A percentile compares a stretch with the other conserved stretches of the same genome.
Conservation (phyloP, 176 grass and related monocot species). For the Stipa capillata region DNA sequence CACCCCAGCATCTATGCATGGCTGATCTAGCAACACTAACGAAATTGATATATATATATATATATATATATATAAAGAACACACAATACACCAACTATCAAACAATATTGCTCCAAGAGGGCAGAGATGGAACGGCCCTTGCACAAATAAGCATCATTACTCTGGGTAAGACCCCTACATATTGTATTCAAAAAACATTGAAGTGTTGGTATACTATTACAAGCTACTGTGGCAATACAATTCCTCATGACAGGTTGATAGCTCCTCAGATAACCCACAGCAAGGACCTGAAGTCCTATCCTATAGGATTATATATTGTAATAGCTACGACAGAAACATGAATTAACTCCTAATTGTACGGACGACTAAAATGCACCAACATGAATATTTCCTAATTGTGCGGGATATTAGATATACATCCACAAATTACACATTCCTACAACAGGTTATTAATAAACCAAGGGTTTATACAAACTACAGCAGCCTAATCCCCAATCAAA, state of each 20-base stretch:
- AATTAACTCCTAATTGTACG: too few species aligned
- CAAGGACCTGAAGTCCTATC: not conserved
- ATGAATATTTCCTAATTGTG: too few species aligned
- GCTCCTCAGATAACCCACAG: not conserved
- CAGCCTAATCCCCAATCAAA: not conserved
- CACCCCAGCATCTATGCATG: too few species aligned
- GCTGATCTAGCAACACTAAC: not conserved
- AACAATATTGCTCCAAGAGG: not conserved
- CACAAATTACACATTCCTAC: not conserved
- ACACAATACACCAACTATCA: not conserved
- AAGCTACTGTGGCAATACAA: not conserved
- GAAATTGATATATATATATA: not conserved
- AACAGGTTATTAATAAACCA: not conserved
- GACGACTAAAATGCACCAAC: too few species aligned
- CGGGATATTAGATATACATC: not conserved
- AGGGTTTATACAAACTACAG: not conserved
- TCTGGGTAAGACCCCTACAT: not conserved
- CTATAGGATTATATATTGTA: not conserved
- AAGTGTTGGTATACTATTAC: not conserved
- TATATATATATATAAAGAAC: not conserved
- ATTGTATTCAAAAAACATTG: not conserved
- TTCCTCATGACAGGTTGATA: not conserved
- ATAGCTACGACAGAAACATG: not conserved
- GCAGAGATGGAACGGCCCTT: not conserved
- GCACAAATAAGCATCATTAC: not conserved